These are phyloP conservation scores for Hymenoscyphus scutula DNA, from an alignment of 2,329 filamentous ascomycete genomes.

Conservation along the genomic window DNA sequence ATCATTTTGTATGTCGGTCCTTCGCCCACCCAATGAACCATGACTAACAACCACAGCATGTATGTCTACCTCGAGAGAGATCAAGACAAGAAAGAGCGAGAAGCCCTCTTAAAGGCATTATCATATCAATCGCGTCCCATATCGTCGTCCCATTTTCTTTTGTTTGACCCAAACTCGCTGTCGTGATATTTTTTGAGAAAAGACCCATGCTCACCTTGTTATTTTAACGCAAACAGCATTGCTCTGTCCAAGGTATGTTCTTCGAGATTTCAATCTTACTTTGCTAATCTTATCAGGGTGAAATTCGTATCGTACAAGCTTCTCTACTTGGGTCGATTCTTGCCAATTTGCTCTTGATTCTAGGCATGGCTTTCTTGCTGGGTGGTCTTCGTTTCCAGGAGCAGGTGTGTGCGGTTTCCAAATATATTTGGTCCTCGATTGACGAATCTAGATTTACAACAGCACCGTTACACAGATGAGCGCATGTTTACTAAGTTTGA, in stretches of 20 bases:
- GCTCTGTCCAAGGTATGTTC: conserved; percentile 64
- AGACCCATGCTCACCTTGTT: conserved; percentile 39
- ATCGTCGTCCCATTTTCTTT: conserved; percentile 34
- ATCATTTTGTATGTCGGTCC: conserved; percentile 64
- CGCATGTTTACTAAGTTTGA: conserved; percentile 84
- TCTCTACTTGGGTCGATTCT: conserved; percentile 87
- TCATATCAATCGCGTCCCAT: conserved; percentile 47
- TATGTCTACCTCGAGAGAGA: conserved; percentile 47
- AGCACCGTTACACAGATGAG: conserved; percentile 96
- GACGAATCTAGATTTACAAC: conserved; percentile 70
- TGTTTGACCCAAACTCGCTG: conserved; percentile 20
- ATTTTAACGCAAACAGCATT: conserved; percentile 53
- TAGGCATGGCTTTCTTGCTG: conserved; percentile 88
- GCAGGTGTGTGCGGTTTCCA: conserved; percentile 52
- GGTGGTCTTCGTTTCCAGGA: conserved; percentile 85
- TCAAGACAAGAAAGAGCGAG: conserved; percentile 47
- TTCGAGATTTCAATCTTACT: not conserved
- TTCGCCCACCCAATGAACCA: conserved; percentile 5
- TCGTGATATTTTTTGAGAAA: conserved; percentile 23
- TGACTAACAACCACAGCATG: conserved; percentile 45
- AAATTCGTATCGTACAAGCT: conserved; percentile 90
- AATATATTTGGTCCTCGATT: conserved; percentile 11
- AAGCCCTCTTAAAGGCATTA: conserved; percentile 42
- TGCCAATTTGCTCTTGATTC: conserved; percentile 80
- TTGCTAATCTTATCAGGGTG: conserved; percentile 49